phyloP scores from a whole-genome alignment of 257 asterid genomes.

The Salvia hispanica region DNA sequence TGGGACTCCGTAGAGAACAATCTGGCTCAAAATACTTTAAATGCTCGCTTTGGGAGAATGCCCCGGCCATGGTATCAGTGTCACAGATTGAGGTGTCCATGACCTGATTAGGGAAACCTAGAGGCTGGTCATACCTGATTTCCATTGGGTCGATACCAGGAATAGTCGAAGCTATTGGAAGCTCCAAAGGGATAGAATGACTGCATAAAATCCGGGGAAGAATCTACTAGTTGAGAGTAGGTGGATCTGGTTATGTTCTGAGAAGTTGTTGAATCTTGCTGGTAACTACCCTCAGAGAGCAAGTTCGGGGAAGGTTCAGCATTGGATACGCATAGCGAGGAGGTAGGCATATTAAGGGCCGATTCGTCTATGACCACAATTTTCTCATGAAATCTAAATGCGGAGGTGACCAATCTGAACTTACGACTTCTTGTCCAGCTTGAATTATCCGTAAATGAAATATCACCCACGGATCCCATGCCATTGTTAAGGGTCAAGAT shows the following conservation, averaged over 20 bases:
- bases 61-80: conserved; percentile 50
- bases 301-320: conserved; percentile 39
- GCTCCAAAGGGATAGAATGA: conserved; percentile 47
- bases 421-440: conserved; percentile 98
- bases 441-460: conserved; percentile 83
- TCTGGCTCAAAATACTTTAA: conserved; percentile 41
- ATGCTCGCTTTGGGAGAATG: conserved; percentile 51
- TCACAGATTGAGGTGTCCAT: conserved; percentile 41
- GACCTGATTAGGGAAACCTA: conserved; percentile 42
- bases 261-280: conserved; percentile 41
- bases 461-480: conserved; percentile 53
- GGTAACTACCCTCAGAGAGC: conserved; percentile 35
- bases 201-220: conserved; percentile 56
- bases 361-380: conserved; percentile 59
- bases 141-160: conserved; percentile 57
- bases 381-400: conserved; percentile 55
- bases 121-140: conserved; percentile 48
- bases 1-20: conserved; percentile 39
- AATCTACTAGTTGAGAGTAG: conserved; percentile 35
- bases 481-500: conserved; percentile 63
- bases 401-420: conserved; percentile 65
- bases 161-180: conserved; percentile 47
- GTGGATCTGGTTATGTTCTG: conserved; percentile 37
- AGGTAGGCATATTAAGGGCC: conserved; percentile 32
- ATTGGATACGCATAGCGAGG: conserved; percentile 35